Evolutionary conservation across 139 green algal genomes (phyloP), one percentile per base, ranked within the genome.

Genomic region (Pycnococcus provasolii): DNA sequence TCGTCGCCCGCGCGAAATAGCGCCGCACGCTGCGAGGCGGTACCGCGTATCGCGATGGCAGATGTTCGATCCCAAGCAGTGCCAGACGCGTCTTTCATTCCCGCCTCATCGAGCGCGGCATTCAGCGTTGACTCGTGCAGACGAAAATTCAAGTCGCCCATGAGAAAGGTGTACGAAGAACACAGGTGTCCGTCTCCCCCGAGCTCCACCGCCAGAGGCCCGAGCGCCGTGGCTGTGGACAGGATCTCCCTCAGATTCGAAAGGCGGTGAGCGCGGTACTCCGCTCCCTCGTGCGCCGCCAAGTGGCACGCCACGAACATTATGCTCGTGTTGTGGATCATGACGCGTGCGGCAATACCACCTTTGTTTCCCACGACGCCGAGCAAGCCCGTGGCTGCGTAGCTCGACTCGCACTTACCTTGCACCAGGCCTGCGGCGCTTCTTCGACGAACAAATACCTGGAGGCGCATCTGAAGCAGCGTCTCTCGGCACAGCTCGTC

Each of bases 351-450:
- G 37, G 63, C 42, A 37, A 65, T 26, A 6, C 57, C 66, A 11
- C 66, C 66, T 64, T 72, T 72, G 58, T 72, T 72, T 40, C 66
- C 66, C 3, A 65, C 45, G 42, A 48, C 52, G 9, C 45, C 45
- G 45, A 66, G 59, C 6, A 72, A 54, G 3, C 66, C 66, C 26
- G 66, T 72, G 52, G 66, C 66, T 45, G 59, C 43, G 3, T 44
- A 11, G 4, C 62, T 26, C 62, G 39, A 68, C 62, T 1, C 7
- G 5, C 5, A 60, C 15, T 2, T 26, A 26, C 26, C 26, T 26
- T 26, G 26, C 26, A 26, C 26, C 26, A 26, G 26, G 26, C 26
- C 26, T 26, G 26, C 26, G 26, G 26, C 26, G 26, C 26, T 26
- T 26, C 26, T 26, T 26, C 26, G 26, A 5, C 11, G 7, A 45